Evolutionary conservation across 2,329 filamentous ascomycete genomes (phyloP), one percentile per base, ranked within the genome.

Genomic region (Alternaria ethzedia): DNA sequence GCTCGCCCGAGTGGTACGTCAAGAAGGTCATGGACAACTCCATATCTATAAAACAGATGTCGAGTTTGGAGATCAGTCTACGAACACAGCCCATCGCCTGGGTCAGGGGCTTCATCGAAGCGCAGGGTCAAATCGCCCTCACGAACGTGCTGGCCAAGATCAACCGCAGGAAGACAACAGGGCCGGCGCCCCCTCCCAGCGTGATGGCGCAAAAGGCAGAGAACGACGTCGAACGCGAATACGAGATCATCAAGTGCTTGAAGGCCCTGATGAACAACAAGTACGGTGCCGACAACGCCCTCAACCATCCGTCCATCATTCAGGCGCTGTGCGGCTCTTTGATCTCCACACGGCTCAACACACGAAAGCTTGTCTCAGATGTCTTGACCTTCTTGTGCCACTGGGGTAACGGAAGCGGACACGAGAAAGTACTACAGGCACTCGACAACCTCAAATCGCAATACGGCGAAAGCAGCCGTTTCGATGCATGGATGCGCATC

Each of bases 221-320:
- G 72, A 93, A 91, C 79, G 92, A 95, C 75, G 85, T 96, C 54
- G 94, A 97, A 76, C 89, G 91, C 70, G 94, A 97, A 82, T 98
- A 98, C 78, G 96, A 98, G 77, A 97, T 99, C 67, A 89, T 97
- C 78, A 99, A 99, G 83, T 98, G 96, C 83, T 82, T 99, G 62
- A 98, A 98, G 84, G 94, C 94, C 30, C 83, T 98, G 61, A 97
- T 98, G 91, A 99, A 99, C 88, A 99, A 97, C 87, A 97, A 97
- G 79, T 98, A 97, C 79, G 96, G 96, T 65, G 96, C 96, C 65
- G 96, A 99, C 78, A 94, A 99, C 86, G 96, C 96, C 17, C 85
- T 99, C 61, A 86, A 89, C 64, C 94, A 98, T 77, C 92, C 96
- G 76, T 93, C 95, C 77, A 92, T 98, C 67, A 90, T 97, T 67